Base-by-base conservation (phyloP, 805 yeast species). In the Torulaspora franciscae region DNA sequence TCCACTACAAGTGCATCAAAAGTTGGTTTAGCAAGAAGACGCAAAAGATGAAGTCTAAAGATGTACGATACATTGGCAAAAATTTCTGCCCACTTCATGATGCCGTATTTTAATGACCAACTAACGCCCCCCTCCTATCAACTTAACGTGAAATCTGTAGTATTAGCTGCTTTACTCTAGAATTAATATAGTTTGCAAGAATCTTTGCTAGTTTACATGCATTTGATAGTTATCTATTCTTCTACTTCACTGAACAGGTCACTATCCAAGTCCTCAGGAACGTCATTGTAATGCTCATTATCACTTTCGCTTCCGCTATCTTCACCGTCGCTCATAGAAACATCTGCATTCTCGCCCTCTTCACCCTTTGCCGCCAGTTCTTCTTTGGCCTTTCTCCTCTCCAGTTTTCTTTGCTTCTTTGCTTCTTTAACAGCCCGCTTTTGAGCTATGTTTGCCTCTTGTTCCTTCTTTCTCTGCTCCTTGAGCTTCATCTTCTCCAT, bases 21-120 rank as follows among this genome's bases (percentile, higher is more conserved):
- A 81, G 80, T 45, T 93, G 99, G 99, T 87, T 91, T 57, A 76
- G 80, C 46, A 77, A 81, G 65, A 89, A 85, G 62, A 93, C 95
- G 0, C 81, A 61, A 26, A 57, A 56, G 37, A 37, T 53, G 28
- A 50, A 48, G 28, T 50, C 56, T 62, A 49, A 41, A 17, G 46
- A 43, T 6, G 42, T 43, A 9, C 39, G 44, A 10, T 38, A 26
- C 33, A 40, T 52, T 10, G 57, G 61, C 6, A 73, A 65, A 65
- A 73, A 63, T 68, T 80, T 62, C 71, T 74, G 64, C 66, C 81
- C 67, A 57, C 68, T 61, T 64, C 81, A 65, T 70, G 79, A 66
- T 68, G 70, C 52, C 24, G 55, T 62, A 13, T 52, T 51, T 36
- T 59, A 40, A 49, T 22, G 38, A 37, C 19, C 7, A 14, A 3